Evolutionary conservation across 306 rosid species (phyloP).

Genomic region (Pyrus betulifolia): DNA sequence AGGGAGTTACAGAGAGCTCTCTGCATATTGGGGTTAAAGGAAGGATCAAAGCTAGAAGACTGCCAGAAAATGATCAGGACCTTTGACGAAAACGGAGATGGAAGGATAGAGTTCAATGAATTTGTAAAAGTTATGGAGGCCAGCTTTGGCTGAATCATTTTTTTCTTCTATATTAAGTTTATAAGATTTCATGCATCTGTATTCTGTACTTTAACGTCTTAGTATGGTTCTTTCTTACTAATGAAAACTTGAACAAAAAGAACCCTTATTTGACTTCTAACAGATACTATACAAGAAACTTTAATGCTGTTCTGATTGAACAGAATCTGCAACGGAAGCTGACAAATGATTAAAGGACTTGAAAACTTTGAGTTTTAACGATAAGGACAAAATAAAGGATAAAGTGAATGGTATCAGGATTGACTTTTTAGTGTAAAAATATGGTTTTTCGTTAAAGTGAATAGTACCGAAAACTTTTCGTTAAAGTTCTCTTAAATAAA

Average conservation of each 20-base stretch:
- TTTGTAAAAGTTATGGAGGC: constrained; percentile 72
- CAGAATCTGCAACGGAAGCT: background rate
- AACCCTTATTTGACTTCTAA: background rate
- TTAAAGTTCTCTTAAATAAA: background rate
- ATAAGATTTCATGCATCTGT: background rate
- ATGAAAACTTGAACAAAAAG: background rate
- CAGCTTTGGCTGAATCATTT: constrained; percentile 37
- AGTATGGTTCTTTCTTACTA: background rate
- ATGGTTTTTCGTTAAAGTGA: no score
- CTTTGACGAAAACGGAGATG: constrained; percentile 58
- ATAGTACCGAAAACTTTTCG: rapidly evolving
- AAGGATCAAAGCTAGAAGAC: constrained; percentile 33
- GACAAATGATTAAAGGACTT: background rate
- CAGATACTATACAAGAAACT: background rate
- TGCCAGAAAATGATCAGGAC: constrained; percentile 64
- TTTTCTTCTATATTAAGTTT: background rate
- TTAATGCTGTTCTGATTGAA: background rate
- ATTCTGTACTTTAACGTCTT: background rate
- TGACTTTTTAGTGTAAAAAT: no score
- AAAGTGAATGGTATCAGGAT: no score
- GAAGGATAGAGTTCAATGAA: constrained; percentile 62
- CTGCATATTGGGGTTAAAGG: constrained; percentile 43
- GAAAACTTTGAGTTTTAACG: no score
- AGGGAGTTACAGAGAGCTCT: constrained; percentile 63
- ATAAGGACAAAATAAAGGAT: no score